phyloP scores from a whole-genome alignment of 768 basidiomycete genomes.

The Mycena latifolia region DNA sequence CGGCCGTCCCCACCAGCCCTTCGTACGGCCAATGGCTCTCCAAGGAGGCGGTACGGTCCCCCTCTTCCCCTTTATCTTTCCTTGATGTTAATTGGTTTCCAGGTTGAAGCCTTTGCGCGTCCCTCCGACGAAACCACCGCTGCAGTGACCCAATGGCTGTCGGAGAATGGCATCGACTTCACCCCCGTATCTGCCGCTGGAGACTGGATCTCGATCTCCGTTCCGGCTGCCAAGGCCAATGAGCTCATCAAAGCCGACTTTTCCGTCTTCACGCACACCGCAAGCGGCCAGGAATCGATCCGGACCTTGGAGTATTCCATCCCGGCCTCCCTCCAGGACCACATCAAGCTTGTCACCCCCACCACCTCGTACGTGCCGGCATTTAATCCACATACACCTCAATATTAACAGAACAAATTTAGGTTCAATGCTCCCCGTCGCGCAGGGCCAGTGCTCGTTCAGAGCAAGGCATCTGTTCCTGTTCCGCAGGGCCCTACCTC shows the following conservation, averaged over 20 bases:
- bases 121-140: conserved; percentile 30
- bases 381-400: neutral
- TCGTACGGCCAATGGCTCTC: conserved; percentile 48
- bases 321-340: conserved; percentile 37
- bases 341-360: conserved; percentile 43
- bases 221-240: conserved; percentile 41
- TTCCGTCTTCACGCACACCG: conserved; percentile 31
- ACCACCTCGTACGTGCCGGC: conserved; percentile 37
- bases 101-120: conserved; percentile 30
- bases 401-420: neutral
- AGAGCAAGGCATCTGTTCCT: conserved; percentile 3
- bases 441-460: neutral
- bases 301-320: conserved; percentile 44
- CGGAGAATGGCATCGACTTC: conserved; percentile 36
- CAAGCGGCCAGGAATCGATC: conserved; percentile 37
- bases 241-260: conserved; percentile 40
- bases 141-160: conserved; percentile 39
- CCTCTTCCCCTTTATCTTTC: neutral
- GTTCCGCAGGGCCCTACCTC: conserved; percentile 2
- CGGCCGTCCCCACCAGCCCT: conserved; percentile 44
- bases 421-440: conserved; percentile 27
- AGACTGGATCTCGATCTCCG: conserved; percentile 41
- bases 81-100: neutral
- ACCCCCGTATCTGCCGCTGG: conserved; percentile 38
- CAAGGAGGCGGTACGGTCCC: conserved; percentile 44